Base-by-base conservation (phyloP, 495 filamentous ascomycete genomes). In the Elasticomyces elasticus region DNA sequence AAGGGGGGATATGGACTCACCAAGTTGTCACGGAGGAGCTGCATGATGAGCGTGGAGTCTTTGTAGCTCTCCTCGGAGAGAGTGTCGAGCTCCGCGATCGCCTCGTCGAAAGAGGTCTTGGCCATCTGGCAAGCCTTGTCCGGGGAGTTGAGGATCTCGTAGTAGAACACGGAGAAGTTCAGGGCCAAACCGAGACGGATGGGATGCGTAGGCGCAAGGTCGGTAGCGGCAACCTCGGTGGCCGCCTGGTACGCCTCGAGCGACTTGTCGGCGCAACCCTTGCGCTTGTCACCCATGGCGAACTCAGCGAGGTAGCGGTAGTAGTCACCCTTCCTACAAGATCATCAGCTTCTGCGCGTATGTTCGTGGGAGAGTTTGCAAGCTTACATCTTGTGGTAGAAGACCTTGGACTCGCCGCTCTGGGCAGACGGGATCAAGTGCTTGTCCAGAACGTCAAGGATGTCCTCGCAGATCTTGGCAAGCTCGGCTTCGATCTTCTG, bases 111-210 rank as follows among this genome's bases (percentile, higher is more conserved):
- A 26, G 94, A 91, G 76, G 95, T 90, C 84, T 98, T 98, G 69
- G 92, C 92, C 51, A 98, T 81, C 72, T 98, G 92, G 80, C 92
- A 98, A 66, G 92, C 92, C 70, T 90, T 91, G 68, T 98, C 92
- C 43, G 92, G 92, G 12, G 92, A 94, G 83, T 97, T 98, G 63
- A 98, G 79, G 70, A 98, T 98, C 80, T 98, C 92, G 71, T 98
- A 98, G 83, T 98, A 98, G 78, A 98, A 98, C 62, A 98, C 92
- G 37, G 94, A 97, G 83, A 98, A 98, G 81, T 98, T 98, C 60
- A 98, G 81, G 57, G 92, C 92, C 61, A 98, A 86, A 68, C 92
- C 92, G 58, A 98, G 88, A 63, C 92, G 92, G 73, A 97, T 98
- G 56, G 92, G 92, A 78, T 98, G 92, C 59, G 92, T 98, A 31